Conservation (phyloP, 306 rosid species). For the Acacia crassicarpa region DNA sequence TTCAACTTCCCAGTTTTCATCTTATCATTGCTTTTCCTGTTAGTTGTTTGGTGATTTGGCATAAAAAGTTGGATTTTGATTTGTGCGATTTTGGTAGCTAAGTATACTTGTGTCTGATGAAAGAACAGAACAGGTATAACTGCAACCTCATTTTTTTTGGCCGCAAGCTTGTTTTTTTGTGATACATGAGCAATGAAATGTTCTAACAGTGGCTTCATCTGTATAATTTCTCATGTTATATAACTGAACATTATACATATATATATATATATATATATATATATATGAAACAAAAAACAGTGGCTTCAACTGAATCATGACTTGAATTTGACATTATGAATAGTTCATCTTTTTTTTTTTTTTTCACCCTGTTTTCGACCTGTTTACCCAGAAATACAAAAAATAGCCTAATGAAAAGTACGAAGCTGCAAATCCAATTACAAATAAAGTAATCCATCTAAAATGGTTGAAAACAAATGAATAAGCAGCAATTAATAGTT, state of each 20-base stretch:
- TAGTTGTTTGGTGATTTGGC: slow-evolving; percentile 48
- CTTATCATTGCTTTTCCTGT: slow-evolving; percentile 48
- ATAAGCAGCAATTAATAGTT: not conserved
- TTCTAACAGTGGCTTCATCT: slow-evolving; percentile 1
- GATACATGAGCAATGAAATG: slow-evolving; percentile 30
- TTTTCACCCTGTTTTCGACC: not conserved
- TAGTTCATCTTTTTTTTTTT: not conserved
- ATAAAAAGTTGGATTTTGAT: slow-evolving; percentile 28
- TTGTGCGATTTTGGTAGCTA: slow-evolving; percentile 39
- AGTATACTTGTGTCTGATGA: slow-evolving; percentile 22
- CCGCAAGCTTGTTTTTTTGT: slow-evolving; percentile 10
- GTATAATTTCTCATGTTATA: no score
- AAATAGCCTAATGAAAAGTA: not conserved
- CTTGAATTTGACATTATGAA: slow-evolving; percentile 8
- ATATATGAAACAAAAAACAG: no score
- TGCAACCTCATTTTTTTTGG: slow-evolving; percentile 29
- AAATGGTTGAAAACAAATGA: not conserved
- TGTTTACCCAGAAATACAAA: not conserved
- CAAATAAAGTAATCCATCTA: not conserved
- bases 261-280: no score
- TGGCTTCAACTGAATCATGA: not conserved
- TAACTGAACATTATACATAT: no score
- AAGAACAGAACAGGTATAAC: slow-evolving; percentile 12
- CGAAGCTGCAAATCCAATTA: not conserved
- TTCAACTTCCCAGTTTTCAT: slow-evolving; percentile 36